These are phyloP conservation scores for Rhytidiadelphus loreus DNA, from an alignment of 225 moss, liverwort and hornwort genomes.

Conservation along the genomic window DNA sequence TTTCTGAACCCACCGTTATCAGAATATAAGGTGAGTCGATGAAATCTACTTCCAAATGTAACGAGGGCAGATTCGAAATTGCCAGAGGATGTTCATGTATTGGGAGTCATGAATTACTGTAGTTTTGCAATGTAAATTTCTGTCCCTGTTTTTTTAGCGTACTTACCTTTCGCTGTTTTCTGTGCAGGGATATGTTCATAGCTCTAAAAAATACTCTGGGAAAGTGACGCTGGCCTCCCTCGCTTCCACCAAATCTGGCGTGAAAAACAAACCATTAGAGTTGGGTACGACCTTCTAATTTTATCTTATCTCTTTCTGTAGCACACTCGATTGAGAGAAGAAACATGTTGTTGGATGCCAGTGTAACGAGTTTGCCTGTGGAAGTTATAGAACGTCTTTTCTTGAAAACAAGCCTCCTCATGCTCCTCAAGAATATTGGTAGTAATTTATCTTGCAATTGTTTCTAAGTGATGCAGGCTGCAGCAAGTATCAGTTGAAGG, in stretches of 20 bases:
- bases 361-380: not conserved
- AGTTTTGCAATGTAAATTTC: not conserved
- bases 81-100: not conserved
- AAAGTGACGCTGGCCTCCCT: slow-evolving; percentile 50
- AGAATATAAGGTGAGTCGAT: slow-evolving; percentile 45
- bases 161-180: not conserved
- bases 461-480: slow-evolving; percentile 39
- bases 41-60: not conserved
- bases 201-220: slow-evolving; percentile 62
- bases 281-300: slow-evolving; percentile 36
- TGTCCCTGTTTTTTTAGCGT: not conserved
- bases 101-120: not conserved
- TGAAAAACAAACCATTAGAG: slow-evolving; percentile 60
- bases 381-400: not conserved
- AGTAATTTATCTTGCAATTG: not conserved
- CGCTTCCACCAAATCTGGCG: slow-evolving; percentile 44
- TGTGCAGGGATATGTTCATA: slow-evolving; percentile 53
- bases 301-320: not conserved
- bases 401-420: not conserved
- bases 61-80: not conserved
- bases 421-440: not conserved
- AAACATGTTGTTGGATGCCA: not conserved
- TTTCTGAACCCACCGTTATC: slow-evolving; percentile 37
- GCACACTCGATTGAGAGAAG: not conserved
- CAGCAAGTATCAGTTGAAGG: slow-evolving; percentile 62